Percentiles rank a stretch among this genome's conserved stretches.
phyloP scores from a whole-genome alignment of 2,329 filamentous ascomycete species.

The Venturia oleaginea region DNA sequence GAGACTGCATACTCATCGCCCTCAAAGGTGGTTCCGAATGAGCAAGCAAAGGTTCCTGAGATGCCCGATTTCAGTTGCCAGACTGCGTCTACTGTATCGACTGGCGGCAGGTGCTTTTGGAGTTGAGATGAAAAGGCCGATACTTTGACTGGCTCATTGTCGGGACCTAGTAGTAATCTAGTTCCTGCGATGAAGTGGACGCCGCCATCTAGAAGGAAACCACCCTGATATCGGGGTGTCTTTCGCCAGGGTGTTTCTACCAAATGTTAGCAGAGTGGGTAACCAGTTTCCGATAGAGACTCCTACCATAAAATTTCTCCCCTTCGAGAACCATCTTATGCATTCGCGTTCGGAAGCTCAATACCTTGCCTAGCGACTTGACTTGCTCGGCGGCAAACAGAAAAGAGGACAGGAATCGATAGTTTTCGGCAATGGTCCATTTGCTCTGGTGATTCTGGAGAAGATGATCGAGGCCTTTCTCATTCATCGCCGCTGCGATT shows the following conservation, averaged over 20 bases:
- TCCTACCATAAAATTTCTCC: slow-evolving; percentile 44
- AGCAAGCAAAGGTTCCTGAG: slow-evolving; percentile 49
- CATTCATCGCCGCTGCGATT: slow-evolving; percentile 45
- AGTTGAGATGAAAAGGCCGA: slow-evolving; percentile 48
- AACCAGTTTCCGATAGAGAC: neutral
- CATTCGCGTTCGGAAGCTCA: slow-evolving; percentile 44
- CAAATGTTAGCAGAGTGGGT: slow-evolving; percentile 12
- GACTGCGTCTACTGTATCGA: slow-evolving; percentile 57
- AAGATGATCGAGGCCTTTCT: slow-evolving; percentile 42
- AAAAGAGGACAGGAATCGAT: slow-evolving; percentile 52
- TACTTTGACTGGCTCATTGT: slow-evolving; percentile 39
- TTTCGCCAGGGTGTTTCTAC: slow-evolving; percentile 54
- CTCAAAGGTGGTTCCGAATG: slow-evolving; percentile 47
- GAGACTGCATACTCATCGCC: slow-evolving; percentile 49
- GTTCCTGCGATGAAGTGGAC: slow-evolving; percentile 62
- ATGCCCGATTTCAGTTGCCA: slow-evolving; percentile 45
- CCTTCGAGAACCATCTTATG: slow-evolving; percentile 38
- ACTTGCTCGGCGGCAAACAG: slow-evolving; percentile 42
- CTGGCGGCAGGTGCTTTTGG: slow-evolving; percentile 50
- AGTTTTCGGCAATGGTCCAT: slow-evolving; percentile 64
- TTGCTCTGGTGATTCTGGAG: slow-evolving; percentile 35
- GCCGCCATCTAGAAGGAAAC: slow-evolving; percentile 67
- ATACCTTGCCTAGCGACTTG: slow-evolving; percentile 43
- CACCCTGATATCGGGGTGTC: slow-evolving; percentile 61
- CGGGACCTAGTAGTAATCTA: slow-evolving; percentile 46